Base-by-base conservation (phyloP, 2,329 filamentous ascomycete species). In the Stemphylium vesicarium region DNA sequence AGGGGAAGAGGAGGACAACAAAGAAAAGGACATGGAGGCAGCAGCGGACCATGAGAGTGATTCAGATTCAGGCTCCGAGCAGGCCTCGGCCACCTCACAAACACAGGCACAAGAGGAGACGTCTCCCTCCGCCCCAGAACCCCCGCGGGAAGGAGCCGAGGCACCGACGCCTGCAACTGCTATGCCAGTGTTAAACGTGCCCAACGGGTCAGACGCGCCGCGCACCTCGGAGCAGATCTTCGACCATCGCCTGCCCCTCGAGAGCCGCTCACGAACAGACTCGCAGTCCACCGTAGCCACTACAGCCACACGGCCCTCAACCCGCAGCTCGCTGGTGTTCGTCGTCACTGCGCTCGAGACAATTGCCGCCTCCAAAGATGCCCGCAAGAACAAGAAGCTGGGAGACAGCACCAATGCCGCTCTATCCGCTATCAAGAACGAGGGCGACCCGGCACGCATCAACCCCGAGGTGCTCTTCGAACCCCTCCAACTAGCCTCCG, bases 291-390 rank as follows among this genome's bases (percentile, higher is more conserved):
- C 85, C 2, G 66, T 59, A 8, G 71, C 71, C 24, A 82, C 81
- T 16, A 77, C 80, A 3, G 81, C 80, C 10, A 81, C 80, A 12
- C 77, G 81, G 39, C 80, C 81, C 69, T 84, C 86, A 73, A 89
- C 86, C 66, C 89, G 96, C 81, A 96, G 89, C 83, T 98, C 95
- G 65, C 88, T 96, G 70, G 93, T 97, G 69, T 99, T 99, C 75
- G 92, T 99, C 69, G 88, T 96, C 71, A 93, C 91, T 71, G 94
- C 95, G 35, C 81, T 99, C 73, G 95, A 97, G 81, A 88, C 88
- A 73, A 97, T 99, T 71, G 91, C 90, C 56, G 85, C 88, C 51
- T 96, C 93, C 41, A 96, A 94, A 78, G 94, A 99, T 80, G 92
- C 93, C 47, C 85, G 90, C 75, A 91, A 88, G 78, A 92, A 88